Base-by-base conservation (phyloP, 495 filamentous ascomycete species). In the Barbatosphaeria neglecta region DNA sequence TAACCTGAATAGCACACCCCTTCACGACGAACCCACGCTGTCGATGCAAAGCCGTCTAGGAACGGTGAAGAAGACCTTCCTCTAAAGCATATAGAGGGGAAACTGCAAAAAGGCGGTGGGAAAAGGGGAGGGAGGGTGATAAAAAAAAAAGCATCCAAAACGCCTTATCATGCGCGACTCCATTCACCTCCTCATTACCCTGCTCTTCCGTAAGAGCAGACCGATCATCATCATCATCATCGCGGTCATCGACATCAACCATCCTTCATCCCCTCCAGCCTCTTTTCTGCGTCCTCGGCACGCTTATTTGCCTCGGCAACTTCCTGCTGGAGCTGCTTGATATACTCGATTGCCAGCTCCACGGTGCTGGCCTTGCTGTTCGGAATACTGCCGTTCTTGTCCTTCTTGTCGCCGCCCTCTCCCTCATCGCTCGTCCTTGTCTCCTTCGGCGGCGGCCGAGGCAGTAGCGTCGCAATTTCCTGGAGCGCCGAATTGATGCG, bases 321-420 rank as follows among this genome's bases (percentile, higher is more conserved):
- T 57, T 88, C 83, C 60, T 75, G 70, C 64, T 94, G 78, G 50
- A 98, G 66, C 46, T 80, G 72, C 58, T 84, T 87, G 67, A 98
- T 97, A 57, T 96, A 97, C 51, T 90, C 84, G 46, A 95, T 97
- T 9, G 92, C 92, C 68, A 84, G 78, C 66, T 97, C 92, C 18
- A 98, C 92, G 2, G 90, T 96, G 53, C 86, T 92, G 0, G 92
- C 92, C 66, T 97, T 98, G 65, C 87, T 95, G 48, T 84, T 90
- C 35, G 73, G 73, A 40, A 72, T 72, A 46, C 40, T 73, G 33
- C 57, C 52, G 22, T 58, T 57, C 27, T 49, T 47, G 43, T 60
- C 63, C 44, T 63, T 64, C 41, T 65, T 70, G 33, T 67, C 67
- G 22, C 63, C 66, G 17, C 52, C 63, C 39, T 63, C 66, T 5